phyloP scores from a whole-genome alignment of 306 rosid genomes.

The Fragaria vesca region DNA sequence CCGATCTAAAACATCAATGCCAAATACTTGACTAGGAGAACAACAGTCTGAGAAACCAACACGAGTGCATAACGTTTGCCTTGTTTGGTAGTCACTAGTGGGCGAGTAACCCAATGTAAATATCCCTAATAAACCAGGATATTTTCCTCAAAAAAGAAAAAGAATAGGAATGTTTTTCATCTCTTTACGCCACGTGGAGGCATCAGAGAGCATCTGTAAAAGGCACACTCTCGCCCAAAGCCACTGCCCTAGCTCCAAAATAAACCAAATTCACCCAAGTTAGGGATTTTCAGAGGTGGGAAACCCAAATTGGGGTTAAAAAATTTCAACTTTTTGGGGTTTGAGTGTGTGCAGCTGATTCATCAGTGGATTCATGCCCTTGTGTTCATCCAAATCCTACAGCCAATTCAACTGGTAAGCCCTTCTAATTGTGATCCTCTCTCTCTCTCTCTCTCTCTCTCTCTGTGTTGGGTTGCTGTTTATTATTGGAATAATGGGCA shows the following conservation, averaged over 20 bases:
- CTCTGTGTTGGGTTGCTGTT: background rate
- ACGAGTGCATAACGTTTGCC: background rate
- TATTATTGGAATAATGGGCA: background rate
- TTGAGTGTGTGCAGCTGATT: background rate
- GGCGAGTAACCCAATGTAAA: background rate
- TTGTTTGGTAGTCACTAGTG: background rate
- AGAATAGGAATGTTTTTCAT: background rate
- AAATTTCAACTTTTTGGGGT: background rate
- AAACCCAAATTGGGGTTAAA: background rate
- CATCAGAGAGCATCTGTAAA: slow-evolving; percentile 9
- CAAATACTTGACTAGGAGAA: background rate
- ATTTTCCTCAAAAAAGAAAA: background rate
- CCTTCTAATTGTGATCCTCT: background rate
- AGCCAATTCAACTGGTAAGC: background rate
- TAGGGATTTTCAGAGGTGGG: slow-evolving; percentile 1
- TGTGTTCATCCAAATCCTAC: background rate
- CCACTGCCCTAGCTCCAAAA: background rate
- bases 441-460: background rate
- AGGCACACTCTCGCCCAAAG: background rate
- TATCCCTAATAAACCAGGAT: background rate
- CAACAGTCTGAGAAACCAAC: slow-evolving; percentile 7
- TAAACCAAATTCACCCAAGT: background rate
- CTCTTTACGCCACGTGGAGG: slow-evolving; percentile 3
- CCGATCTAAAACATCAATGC: background rate
- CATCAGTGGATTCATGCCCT: background rate